Evolutionary conservation across 805 yeast genomes (phyloP).

Genomic region (Limtongia smithiae): DNA sequence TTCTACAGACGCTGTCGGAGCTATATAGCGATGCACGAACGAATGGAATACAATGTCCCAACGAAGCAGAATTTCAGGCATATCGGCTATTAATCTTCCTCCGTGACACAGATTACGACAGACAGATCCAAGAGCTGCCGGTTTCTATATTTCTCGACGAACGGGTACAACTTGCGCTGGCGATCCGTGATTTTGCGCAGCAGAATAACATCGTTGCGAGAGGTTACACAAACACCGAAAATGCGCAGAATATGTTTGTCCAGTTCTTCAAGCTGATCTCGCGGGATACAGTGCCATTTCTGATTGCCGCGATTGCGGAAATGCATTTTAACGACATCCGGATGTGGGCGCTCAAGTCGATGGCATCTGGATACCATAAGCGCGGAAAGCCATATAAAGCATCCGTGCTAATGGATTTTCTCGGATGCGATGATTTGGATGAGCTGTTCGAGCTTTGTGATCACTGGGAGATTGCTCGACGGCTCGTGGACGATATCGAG

Average conservation of each 20-base stretch:
- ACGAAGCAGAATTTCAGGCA: slow-evolving; percentile 91
- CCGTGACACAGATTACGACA: slow-evolving; percentile 79
- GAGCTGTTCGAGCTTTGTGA: slow-evolving; percentile 56
- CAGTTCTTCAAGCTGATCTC: slow-evolving; percentile 60
- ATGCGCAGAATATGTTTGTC: slow-evolving; percentile 57
- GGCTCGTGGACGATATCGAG: slow-evolving; percentile 37
- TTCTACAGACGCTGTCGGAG: slow-evolving; percentile 81
- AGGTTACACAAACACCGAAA: slow-evolving; percentile 52
- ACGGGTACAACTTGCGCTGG: slow-evolving; percentile 65
- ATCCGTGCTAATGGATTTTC: slow-evolving; percentile 44
- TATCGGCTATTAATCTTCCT: slow-evolving; percentile 76
- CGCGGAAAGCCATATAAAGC: slow-evolving; percentile 65
- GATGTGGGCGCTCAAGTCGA: slow-evolving; percentile 63
- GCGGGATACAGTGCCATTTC: slow-evolving; percentile 54
- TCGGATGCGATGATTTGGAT: slow-evolving; percentile 64
- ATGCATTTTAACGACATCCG: slow-evolving; percentile 76
- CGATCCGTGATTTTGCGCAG: slow-evolving; percentile 61
- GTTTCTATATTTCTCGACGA: slow-evolving; percentile 49
- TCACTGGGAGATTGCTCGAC: slow-evolving; percentile 56
- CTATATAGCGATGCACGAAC: slow-evolving; percentile 77
- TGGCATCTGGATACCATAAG: slow-evolving; percentile 52
- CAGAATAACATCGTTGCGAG: slow-evolving; percentile 51
- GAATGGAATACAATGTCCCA: slow-evolving; percentile 64
- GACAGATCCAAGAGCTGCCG: slow-evolving; percentile 70
- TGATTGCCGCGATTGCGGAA: slow-evolving; percentile 72